These are phyloP conservation scores for Schizochytrium sp. DNA, from an alignment of 108 stramenopile genomes.

Conservation along the genomic window DNA sequence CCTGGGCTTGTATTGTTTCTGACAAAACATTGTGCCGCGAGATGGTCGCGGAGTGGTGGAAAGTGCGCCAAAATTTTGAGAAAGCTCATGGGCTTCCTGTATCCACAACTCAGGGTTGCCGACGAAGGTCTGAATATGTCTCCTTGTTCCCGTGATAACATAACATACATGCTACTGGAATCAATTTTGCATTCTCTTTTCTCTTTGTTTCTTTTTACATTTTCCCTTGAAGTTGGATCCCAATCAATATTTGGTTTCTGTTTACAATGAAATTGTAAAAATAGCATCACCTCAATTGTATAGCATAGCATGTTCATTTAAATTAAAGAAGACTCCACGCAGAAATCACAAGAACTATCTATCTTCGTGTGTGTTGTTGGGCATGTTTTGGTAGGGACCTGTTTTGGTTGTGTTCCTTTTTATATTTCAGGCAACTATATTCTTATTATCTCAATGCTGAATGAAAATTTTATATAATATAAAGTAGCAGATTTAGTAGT, in stretches of 20 bases:
- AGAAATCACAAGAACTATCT: too few relatives aligned
- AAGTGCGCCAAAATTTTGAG: constrained; percentile 17
- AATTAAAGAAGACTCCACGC: too few relatives aligned
- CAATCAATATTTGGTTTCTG: neutral
- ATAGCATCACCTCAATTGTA: neutral
- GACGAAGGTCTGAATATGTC: neutral
- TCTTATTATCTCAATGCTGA: too few relatives aligned
- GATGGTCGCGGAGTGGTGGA: constrained; percentile 43
- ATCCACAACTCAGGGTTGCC: neutral
- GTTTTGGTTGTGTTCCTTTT: too few relatives aligned
- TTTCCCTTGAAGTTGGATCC: neutral
- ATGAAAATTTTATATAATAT: too few relatives aligned
- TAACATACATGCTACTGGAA: neutral
- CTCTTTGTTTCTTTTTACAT: neutral
- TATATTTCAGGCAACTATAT: too few relatives aligned
- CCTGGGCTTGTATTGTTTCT: constrained; percentile 4
- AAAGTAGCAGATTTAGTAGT: too few relatives aligned
- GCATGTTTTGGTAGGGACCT: too few relatives aligned
- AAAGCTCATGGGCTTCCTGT: constrained; percentile 16
- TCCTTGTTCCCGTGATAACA: neutral
- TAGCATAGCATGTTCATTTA: too few relatives aligned
- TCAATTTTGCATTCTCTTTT: neutral
- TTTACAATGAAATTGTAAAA: neutral
- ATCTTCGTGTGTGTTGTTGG: too few relatives aligned
- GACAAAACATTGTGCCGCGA: neutral